Evolutionary conservation across 129 eudicot genomes (phyloP).

Genomic region (Oenanthe sinensis): DNA sequence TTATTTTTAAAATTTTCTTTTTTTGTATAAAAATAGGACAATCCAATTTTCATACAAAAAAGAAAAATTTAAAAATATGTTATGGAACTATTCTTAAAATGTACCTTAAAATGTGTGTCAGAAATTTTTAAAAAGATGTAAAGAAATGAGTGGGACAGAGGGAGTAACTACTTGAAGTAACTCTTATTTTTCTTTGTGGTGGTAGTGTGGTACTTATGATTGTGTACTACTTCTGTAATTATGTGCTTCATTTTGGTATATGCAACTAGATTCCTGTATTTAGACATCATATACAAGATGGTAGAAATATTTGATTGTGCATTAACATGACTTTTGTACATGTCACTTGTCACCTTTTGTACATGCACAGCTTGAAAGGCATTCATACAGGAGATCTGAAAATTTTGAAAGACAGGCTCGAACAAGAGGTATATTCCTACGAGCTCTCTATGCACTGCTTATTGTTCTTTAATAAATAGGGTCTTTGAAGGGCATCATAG

Average conservation of each 20-base stretch:
- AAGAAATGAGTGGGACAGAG: too few relatives aligned
- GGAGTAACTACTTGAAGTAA: background rate
- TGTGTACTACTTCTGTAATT: background rate
- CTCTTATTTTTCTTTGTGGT: background rate
- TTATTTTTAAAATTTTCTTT: too few relatives aligned
- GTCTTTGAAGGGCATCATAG: background rate
- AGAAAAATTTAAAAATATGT: too few relatives aligned
- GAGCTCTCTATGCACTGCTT: slow-evolving; percentile 3
- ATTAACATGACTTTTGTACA: background rate
- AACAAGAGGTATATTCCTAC: slow-evolving; percentile 51
- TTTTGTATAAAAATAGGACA: too few relatives aligned
- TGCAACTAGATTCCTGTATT: background rate
- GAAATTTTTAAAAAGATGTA: too few relatives aligned
- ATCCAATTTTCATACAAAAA: too few relatives aligned
- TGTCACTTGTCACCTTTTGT: background rate
- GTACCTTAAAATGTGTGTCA: too few relatives aligned
- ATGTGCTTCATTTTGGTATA: background rate
- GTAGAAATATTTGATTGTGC: background rate
- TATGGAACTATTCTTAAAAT: too few relatives aligned
- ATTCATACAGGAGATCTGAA: slow-evolving; percentile 48
- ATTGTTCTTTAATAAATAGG: background rate
- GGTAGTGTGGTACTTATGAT: background rate
- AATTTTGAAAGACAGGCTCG: slow-evolving; percentile 67
- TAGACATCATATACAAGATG: background rate
- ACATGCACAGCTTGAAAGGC: slow-evolving; percentile 55